Conservation (phyloP, 306 rosid species). For the Acacia acuminata region DNA sequence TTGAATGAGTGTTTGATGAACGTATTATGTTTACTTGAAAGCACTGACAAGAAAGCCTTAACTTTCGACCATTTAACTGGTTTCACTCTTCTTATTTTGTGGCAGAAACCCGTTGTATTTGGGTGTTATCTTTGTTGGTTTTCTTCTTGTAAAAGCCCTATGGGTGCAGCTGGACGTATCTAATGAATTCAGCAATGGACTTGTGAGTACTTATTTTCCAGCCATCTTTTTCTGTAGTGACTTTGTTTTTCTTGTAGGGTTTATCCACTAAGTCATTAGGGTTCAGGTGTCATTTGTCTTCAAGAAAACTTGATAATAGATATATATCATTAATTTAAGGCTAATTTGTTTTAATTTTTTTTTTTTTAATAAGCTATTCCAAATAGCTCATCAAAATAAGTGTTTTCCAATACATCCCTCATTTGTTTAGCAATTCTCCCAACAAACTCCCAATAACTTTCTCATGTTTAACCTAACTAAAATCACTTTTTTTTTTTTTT, state of each 20-base stretch:
- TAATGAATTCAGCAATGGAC: constrained; percentile 67
- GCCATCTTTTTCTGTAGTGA: not conserved
- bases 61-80: not conserved
- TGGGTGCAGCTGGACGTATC: constrained; percentile 79
- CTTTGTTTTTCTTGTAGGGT: constrained; percentile 7
- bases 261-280: not conserved
- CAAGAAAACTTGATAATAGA: not conserved
- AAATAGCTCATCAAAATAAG: not conserved
- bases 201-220: constrained; percentile 58
- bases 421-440: not conserved
- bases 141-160: constrained; percentile 66
- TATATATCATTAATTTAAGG: not conserved
- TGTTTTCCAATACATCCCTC: not conserved
- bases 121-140: constrained; percentile 62
- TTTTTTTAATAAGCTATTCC: not conserved
- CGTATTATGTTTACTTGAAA: constrained; percentile 2
- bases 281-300: constrained; percentile 3
- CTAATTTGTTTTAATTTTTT: no score
- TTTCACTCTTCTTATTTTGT: constrained; percentile 31
- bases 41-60: not conserved
- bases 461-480: not conserved
- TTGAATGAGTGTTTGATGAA: constrained; percentile 12
- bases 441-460: not conserved
- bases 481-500: not conserved
- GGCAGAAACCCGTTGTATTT: constrained; percentile 90